phyloP scores from a whole-genome alignment of 163 green algal genomes.

The Scenedesmus sp. region DNA sequence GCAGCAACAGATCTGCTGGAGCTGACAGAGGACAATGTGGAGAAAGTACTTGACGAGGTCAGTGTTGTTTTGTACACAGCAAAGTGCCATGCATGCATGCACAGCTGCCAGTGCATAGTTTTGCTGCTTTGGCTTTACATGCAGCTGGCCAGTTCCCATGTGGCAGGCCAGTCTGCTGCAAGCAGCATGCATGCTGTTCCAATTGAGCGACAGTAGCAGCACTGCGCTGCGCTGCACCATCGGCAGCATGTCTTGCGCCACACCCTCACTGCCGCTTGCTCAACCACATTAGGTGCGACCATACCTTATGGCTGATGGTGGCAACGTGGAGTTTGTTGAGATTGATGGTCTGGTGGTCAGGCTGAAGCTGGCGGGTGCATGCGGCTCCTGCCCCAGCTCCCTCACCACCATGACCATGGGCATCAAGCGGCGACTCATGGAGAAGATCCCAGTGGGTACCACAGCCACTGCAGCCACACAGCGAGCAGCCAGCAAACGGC shows the following conservation, averaged over 20 bases:
- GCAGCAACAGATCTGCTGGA: constrained; percentile 79
- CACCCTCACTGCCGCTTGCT: background rate
- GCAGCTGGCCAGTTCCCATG: background rate
- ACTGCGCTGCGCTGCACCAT: background rate
- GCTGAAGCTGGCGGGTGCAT: constrained; percentile 93
- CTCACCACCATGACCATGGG: constrained; percentile 99
- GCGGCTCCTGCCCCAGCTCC: constrained; percentile 94
- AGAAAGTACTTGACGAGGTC: constrained; percentile 97
- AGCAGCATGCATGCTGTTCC: background rate
- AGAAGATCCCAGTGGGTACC: constrained; percentile 84
- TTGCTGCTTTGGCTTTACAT: background rate
- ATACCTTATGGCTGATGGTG: constrained; percentile 99
- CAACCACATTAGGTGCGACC: constrained; percentile 83
- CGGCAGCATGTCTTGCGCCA: background rate
- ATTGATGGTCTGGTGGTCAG: constrained; percentile 91
- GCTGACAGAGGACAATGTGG: constrained; percentile 97
- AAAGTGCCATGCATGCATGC: background rate
- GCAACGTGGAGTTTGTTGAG: constrained; percentile 98
- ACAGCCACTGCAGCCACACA: background rate
- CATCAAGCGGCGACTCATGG: constrained; percentile 95
- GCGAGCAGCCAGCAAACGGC: background rate
- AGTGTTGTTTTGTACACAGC: background rate
- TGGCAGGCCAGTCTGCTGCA: background rate
- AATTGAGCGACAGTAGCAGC: background rate
- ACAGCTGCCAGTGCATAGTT: background rate